Conservation (phyloP, 2,329 filamentous ascomycete genomes). For the Arthrobotrys entomopaga region DNA sequence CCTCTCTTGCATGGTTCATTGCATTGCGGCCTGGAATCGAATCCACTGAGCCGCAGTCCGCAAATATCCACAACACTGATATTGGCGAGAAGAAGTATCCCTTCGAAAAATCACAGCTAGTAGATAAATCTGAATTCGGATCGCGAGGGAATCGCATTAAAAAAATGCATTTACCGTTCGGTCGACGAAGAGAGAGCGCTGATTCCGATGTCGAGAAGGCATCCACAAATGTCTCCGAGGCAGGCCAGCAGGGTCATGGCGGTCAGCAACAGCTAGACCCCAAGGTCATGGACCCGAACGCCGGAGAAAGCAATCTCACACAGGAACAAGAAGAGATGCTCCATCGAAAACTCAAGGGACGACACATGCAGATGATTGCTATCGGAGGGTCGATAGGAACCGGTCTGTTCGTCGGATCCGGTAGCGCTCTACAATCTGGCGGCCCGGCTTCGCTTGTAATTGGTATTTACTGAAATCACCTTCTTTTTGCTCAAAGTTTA, state of each 20-base stretch:
- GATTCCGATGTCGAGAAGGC: conserved; percentile 44
- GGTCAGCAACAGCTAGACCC: conserved; percentile 12
- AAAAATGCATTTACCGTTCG: conserved; percentile 25
- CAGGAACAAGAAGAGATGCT: conserved; percentile 29
- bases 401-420: conserved; percentile 72
- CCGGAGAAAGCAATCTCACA: conserved; percentile 4
- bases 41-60: too few relatives aligned
- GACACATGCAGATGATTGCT: conserved; percentile 76
- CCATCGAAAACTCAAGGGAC: conserved; percentile 57
- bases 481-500: not conserved
- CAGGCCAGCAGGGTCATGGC: not conserved
- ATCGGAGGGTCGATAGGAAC: conserved; percentile 71
- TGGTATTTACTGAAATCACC: conserved; percentile 10
- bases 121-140: too few relatives aligned
- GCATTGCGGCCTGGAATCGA: too few relatives aligned
- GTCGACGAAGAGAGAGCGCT: conserved; percentile 20
- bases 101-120: too few relatives aligned
- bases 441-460: conserved; percentile 72
- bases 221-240: conserved; percentile 26
- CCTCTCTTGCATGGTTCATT: too few relatives aligned
- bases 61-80: conserved; percentile 12
- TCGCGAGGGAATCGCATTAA: too few relatives aligned
- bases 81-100: not conserved
- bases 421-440: conserved; percentile 70
- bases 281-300: conserved; percentile 27